These are phyloP conservation scores for Streptanthus diversifolius DNA, from an alignment of 345 rosid genomes.

Conservation along the genomic window DNA sequence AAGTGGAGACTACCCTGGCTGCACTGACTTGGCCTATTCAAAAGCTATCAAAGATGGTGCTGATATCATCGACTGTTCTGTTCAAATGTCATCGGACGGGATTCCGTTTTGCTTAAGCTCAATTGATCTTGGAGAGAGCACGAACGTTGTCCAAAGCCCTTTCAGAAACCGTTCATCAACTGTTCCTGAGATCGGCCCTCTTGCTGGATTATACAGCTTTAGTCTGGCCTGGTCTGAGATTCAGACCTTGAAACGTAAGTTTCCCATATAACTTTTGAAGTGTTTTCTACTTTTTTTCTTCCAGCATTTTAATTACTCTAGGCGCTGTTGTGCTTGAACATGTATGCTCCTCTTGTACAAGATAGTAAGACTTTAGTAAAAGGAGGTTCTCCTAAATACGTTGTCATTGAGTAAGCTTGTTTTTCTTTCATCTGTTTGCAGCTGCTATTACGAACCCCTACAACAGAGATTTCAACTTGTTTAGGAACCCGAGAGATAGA, in stretches of 20 bases:
- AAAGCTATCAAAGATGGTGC: slow-evolving; percentile 69
- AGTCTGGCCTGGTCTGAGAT: slow-evolving; percentile 67
- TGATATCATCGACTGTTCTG: slow-evolving; percentile 75
- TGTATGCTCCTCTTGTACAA: not conserved
- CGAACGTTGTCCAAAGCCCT: slow-evolving; percentile 39
- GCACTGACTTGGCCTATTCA: slow-evolving; percentile 74
- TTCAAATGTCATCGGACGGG: slow-evolving; percentile 79
- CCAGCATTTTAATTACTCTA: slow-evolving; percentile 1
- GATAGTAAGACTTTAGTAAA: not conserved
- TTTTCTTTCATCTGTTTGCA: slow-evolving; percentile 33
- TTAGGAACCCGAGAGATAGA: slow-evolving; percentile 58
- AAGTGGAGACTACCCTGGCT: slow-evolving; percentile 87
- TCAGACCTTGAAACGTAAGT: slow-evolving; percentile 61
- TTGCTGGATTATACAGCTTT: slow-evolving; percentile 56
- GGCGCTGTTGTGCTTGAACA: not conserved
- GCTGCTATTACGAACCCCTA: slow-evolving; percentile 61
- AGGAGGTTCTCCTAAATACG: not conserved
- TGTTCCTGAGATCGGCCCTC: slow-evolving; percentile 42
- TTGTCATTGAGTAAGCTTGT: not conserved
- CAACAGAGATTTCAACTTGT: slow-evolving; percentile 26
- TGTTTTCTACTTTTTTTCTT: not conserved
- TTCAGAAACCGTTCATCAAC: slow-evolving; percentile 37
- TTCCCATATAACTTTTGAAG: not conserved
- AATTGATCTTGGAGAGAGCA: slow-evolving; percentile 56
- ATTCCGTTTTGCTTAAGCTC: slow-evolving; percentile 61